Percentiles rank a stretch among this genome's conserved stretches.
These are phyloP conservation scores for Clitopilus passeckerianus DNA, from an alignment of 768 basidiomycete genomes.

Conservation along the genomic window DNA sequence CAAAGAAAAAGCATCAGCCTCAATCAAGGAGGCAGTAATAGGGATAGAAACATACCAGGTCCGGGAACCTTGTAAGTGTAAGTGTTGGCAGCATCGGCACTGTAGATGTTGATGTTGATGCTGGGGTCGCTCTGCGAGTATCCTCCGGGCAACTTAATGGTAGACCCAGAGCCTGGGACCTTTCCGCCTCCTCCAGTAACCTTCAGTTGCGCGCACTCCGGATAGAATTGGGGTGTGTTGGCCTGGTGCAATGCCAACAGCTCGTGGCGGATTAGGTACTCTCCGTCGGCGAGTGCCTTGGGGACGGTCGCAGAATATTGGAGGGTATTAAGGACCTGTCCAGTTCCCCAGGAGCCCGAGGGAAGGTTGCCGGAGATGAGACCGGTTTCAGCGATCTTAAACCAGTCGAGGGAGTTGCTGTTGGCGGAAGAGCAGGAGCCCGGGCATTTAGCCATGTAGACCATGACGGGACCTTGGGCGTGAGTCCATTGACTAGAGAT, in stretches of 20 bases:
- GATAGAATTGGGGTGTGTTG: conserved; percentile 35
- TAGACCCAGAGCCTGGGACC: conserved; percentile 23
- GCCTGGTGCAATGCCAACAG: conserved; percentile 32
- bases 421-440: conserved; percentile 25
- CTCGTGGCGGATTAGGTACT: conserved; percentile 34
- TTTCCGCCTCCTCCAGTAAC: conserved; percentile 30
- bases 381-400: conserved; percentile 31
- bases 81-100: conserved; percentile 20
- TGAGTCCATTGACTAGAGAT: conserved; percentile 25
- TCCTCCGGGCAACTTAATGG: conserved; percentile 30
- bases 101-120: conserved; percentile 33
- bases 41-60: conserved; percentile 17
- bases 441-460: conserved; percentile 31
- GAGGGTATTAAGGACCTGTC: conserved; percentile 20
- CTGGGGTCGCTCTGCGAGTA: conserved; percentile 29
- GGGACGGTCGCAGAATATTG: conserved; percentile 28
- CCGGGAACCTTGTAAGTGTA: conserved; percentile 29
- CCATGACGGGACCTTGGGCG: conserved; percentile 29
- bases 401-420: conserved; percentile 27
- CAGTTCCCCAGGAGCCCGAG: conserved; percentile 24
- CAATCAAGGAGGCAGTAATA: not conserved
- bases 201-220: conserved; percentile 33
- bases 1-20: not conserved
- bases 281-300: conserved; percentile 23
- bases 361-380: conserved; percentile 25